A percentile compares a stretch with the other conserved stretches of the same genome.
These are phyloP conservation scores for Stephanocyclus meneghinianus DNA, from an alignment of 352 stramenopile species.

Conservation along the genomic window DNA sequence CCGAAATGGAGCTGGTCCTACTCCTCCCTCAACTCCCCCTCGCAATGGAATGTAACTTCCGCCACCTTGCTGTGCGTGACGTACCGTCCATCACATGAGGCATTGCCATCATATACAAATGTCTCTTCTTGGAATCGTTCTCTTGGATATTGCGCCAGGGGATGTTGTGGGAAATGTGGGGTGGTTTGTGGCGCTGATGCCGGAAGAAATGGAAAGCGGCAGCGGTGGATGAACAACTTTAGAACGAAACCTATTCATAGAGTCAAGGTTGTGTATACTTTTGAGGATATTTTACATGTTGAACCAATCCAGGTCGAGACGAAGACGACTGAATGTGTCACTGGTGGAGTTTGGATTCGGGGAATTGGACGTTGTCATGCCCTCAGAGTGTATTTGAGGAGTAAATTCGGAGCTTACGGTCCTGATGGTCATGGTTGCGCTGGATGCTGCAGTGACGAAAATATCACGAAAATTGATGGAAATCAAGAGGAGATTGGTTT, in stretches of 20 bases:
- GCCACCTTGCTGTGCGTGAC: conserved; percentile 52
- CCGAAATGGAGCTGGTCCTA: conserved; percentile 48
- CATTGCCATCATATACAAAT: conserved; percentile 47
- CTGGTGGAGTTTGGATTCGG: conserved; percentile 51
- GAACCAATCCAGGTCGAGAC: conserved; percentile 32
- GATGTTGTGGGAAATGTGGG: background rate
- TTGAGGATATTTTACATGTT: conserved; percentile 49
- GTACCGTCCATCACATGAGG: conserved; percentile 45
- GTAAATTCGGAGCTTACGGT: conserved; percentile 37
- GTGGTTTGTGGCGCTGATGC: background rate
- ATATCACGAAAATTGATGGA: conserved; percentile 1
- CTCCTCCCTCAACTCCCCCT: conserved; percentile 38
- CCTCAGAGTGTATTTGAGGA: conserved; percentile 63
- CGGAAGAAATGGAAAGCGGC: background rate
- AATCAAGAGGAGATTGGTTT: conserved; percentile 9
- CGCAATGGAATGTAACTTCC: conserved; percentile 54
- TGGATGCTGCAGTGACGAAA: conserved; percentile 3
- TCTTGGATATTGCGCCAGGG: conserved; percentile 27
- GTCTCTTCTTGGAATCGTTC: conserved; percentile 47
- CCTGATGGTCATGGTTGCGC: background rate
- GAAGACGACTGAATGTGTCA: background rate
- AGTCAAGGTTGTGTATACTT: conserved; percentile 47
- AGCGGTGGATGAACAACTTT: conserved; percentile 22
- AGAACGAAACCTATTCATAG: conserved; percentile 47
- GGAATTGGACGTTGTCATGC: conserved; percentile 69